These are phyloP conservation scores for Pichia pseudocactophila DNA, from an alignment of 805 yeast genomes.

Conservation along the genomic window DNA sequence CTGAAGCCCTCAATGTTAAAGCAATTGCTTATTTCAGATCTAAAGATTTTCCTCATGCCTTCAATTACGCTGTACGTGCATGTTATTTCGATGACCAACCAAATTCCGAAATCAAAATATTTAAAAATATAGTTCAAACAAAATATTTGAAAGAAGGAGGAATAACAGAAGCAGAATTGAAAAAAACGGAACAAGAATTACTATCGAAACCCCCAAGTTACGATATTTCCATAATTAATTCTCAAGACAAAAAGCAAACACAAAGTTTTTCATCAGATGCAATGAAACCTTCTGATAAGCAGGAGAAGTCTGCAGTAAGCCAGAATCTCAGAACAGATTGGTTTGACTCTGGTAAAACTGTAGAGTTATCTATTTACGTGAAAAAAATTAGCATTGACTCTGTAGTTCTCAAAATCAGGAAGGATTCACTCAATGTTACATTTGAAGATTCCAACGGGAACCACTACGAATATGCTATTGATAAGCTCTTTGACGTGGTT, in stretches of 20 bases:
- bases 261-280: not conserved
- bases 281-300: not conserved
- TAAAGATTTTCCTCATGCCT: conserved; percentile 35
- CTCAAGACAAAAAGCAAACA: not conserved
- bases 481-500: conserved; percentile 45
- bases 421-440: conserved; percentile 31
- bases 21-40: conserved; percentile 39
- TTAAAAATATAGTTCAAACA: conserved; percentile 34
- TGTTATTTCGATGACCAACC: conserved; percentile 30
- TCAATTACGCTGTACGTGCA: conserved; percentile 35
- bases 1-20: conserved; percentile 38
- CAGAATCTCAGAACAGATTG: conserved; percentile 47
- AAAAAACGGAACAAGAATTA: conserved; percentile 1
- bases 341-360: conserved; percentile 54
- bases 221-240: no score
- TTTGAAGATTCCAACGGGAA: conserved; percentile 43
- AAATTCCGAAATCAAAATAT: conserved; percentile 40
- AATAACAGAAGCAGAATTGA: conserved; percentile 14
- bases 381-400: conserved; percentile 50
- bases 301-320: conserved; percentile 10
- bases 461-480: conserved; percentile 43
- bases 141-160: conserved; percentile 29
- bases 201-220: not conserved
- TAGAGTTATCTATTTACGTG: conserved; percentile 65
- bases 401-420: conserved; percentile 32